These are phyloP conservation scores for Heritiera fomes DNA, from an alignment of 345 rosid species.

Conservation along the genomic window DNA sequence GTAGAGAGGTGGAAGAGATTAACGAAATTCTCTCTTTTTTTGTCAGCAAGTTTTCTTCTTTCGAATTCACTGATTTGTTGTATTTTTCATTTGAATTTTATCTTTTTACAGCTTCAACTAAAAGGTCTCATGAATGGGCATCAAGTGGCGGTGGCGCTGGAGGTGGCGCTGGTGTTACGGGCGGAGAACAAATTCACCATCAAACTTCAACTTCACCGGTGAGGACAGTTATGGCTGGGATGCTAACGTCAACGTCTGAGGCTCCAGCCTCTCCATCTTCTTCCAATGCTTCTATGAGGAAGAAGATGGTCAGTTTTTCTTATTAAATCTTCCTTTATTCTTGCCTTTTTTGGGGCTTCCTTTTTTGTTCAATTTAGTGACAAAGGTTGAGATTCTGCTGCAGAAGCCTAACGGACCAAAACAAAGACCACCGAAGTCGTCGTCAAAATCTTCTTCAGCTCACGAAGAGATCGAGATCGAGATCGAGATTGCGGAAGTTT, in stretches of 20 bases:
- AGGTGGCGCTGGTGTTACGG: constrained; percentile 40
- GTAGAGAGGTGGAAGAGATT: constrained; percentile 82
- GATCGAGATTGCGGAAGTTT: constrained; percentile 96
- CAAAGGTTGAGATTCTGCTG: constrained; percentile 11
- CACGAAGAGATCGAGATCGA: constrained; percentile 98
- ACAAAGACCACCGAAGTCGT: constrained; percentile 74
- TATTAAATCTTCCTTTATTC: not conserved
- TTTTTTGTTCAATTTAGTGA: constrained; percentile 19
- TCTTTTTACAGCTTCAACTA: constrained; percentile 63
- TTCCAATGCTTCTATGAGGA: constrained; percentile 71
- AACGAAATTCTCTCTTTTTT: constrained; percentile 13
- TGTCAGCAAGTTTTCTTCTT: constrained; percentile 18
- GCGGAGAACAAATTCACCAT: constrained; percentile 65
- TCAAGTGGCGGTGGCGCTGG: constrained; percentile 51
- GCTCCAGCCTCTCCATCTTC: constrained; percentile 87
- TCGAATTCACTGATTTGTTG: constrained; percentile 19
- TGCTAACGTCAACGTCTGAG: constrained; percentile 64
- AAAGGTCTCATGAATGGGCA: constrained; percentile 93
- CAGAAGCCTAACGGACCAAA: constrained; percentile 76
- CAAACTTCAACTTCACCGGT: constrained; percentile 88
- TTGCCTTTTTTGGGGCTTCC: not conserved
- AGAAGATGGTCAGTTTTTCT: constrained; percentile 67
- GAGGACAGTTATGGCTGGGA: constrained; percentile 51
- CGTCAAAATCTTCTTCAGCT: constrained; percentile 59
- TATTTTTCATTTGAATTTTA: not conserved